Conservation (phyloP, 371 early-diverging fungal species). For the Cladochytrium tenue region DNA sequence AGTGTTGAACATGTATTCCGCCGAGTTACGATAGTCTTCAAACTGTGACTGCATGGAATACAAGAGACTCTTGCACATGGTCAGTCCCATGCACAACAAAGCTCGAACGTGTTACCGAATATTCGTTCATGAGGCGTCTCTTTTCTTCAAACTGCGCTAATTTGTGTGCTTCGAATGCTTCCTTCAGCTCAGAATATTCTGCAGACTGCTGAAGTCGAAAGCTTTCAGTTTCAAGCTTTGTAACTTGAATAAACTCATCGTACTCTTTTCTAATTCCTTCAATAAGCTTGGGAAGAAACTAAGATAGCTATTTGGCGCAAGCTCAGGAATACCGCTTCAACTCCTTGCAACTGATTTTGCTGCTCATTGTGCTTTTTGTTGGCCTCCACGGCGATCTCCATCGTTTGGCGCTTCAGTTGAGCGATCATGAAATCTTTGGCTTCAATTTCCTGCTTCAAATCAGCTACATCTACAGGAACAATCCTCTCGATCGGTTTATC, state of each 20-base stretch:
- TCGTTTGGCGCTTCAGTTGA: slow-evolving; percentile 34
- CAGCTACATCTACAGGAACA: slow-evolving; percentile 27
- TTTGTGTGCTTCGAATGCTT: slow-evolving; percentile 45
- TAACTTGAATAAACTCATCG: slow-evolving; percentile 57
- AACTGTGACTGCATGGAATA: slow-evolving; percentile 56
- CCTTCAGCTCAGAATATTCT: slow-evolving; percentile 48
- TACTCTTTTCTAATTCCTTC: slow-evolving; percentile 56
- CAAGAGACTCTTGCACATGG: slow-evolving; percentile 34
- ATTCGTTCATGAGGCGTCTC: slow-evolving; percentile 48
- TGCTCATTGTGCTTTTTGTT: slow-evolving; percentile 51
- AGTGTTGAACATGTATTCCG: slow-evolving; percentile 53
- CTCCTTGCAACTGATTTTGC: slow-evolving; percentile 59
- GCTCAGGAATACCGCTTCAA: slow-evolving; percentile 42
- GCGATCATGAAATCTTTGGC: slow-evolving; percentile 26
- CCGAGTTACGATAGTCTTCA: slow-evolving; percentile 53
- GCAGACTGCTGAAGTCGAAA: slow-evolving; percentile 34
- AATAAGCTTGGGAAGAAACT: slow-evolving; percentile 35
- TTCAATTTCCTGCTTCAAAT: slow-evolving; percentile 30
- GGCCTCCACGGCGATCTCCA: slow-evolving; percentile 52
- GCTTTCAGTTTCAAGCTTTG: slow-evolving; percentile 54
- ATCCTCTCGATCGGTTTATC: slow-evolving; percentile 8
- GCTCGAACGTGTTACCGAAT: slow-evolving; percentile 28
- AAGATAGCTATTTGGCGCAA: not conserved
- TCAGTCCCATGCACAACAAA: not conserved
- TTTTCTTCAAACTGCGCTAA: slow-evolving; percentile 48